Conservation (phyloP, 2,329 filamentous ascomycete genomes). For the Ciborinia camelliae region DNA sequence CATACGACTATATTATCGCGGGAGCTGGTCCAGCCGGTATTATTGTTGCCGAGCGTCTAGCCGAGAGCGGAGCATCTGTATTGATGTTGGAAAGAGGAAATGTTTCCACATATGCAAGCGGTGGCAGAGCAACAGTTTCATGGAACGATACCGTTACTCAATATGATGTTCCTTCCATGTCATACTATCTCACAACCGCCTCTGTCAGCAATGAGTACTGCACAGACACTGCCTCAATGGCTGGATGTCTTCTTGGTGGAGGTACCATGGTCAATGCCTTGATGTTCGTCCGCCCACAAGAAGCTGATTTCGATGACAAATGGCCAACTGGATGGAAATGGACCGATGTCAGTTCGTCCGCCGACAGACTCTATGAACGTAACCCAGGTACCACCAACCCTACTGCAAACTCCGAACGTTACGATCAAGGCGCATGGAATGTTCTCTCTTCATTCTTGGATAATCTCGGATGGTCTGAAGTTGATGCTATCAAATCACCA, state of each 20-base stretch:
- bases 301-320: conserved; percentile 65
- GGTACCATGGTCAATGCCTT: conserved; percentile 54
- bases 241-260: conserved; percentile 66
- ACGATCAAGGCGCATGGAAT: conserved; percentile 62
- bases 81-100: conserved; percentile 20
- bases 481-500: conserved; percentile 44
- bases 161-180: conserved; percentile 17
- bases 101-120: conserved; percentile 17
- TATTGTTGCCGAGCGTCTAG: conserved; percentile 17
- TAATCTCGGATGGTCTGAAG: conserved; percentile 54
- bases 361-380: conserved; percentile 59
- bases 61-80: conserved; percentile 16
- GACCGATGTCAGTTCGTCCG: conserved; percentile 55
- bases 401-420: conserved; percentile 61
- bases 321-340: conserved; percentile 66
- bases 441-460: conserved; percentile 48
- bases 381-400: conserved; percentile 66
- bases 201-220: conserved; percentile 39
- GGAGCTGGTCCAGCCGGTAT: conserved; percentile 19
- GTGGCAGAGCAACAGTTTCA: conserved; percentile 14
- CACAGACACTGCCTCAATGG: conserved; percentile 55
- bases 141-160: conserved; percentile 18
- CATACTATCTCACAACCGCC: conserved; percentile 15
- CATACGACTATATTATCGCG: conserved; percentile 17
- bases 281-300: conserved; percentile 62